Evolutionary conservation across 768 basidiomycete genomes (phyloP).

Genomic region (Scleroderma bovista): DNA sequence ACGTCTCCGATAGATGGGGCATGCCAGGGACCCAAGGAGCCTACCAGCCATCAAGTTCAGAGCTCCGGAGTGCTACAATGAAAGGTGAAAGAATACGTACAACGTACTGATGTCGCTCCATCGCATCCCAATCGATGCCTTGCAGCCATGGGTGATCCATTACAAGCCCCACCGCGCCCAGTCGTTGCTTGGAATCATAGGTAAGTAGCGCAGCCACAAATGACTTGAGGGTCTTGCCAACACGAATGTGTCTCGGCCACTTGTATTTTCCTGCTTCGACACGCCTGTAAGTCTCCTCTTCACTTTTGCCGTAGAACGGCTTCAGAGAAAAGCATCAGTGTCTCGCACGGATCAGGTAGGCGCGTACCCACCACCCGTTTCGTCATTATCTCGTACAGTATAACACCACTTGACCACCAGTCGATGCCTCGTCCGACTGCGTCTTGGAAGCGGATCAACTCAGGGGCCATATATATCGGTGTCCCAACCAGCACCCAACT

Average conservation of each 20-base stretch:
- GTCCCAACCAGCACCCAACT: slow-evolving; percentile 41
- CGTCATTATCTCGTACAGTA: slow-evolving; percentile 50
- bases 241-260: slow-evolving; percentile 35
- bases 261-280: slow-evolving; percentile 25
- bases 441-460: slow-evolving; percentile 26
- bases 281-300: slow-evolving; percentile 23
- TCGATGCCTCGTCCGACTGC: slow-evolving; percentile 35
- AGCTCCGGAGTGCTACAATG: background rate
- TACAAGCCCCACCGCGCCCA: slow-evolving; percentile 35
- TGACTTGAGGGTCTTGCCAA: slow-evolving; percentile 38
- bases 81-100: slow-evolving; percentile 29
- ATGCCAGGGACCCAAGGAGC: slow-evolving; percentile 37
- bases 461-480: slow-evolving; percentile 46
- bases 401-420: slow-evolving; percentile 51
- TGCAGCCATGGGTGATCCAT: slow-evolving; percentile 41
- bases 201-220: slow-evolving; percentile 39
- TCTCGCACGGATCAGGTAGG: background rate
- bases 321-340: slow-evolving; percentile 1
- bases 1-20: slow-evolving; percentile 24
- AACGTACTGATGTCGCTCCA: slow-evolving; percentile 37
- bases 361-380: slow-evolving; percentile 25
- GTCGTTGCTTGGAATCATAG: slow-evolving; percentile 30
- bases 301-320: slow-evolving; percentile 24
- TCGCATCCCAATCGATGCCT: slow-evolving; percentile 43
- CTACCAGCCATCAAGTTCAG: slow-evolving; percentile 21